These are phyloP conservation scores for Vanrija pseudolonga DNA, from an alignment of 1,284 basidiomycete genomes.

Conservation along the genomic window DNA sequence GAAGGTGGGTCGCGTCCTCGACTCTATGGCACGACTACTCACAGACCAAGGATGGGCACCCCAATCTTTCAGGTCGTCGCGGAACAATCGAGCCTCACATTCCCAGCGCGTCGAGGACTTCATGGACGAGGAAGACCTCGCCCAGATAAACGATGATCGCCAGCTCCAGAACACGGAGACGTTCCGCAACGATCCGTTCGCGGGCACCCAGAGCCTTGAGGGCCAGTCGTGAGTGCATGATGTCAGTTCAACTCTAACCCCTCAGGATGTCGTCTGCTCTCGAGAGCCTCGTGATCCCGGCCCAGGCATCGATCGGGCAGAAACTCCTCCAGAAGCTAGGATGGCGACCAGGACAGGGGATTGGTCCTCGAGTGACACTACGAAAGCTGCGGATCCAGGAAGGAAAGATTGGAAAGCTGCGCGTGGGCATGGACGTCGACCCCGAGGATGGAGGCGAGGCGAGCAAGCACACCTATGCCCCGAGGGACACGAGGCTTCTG, in stretches of 20 bases:
- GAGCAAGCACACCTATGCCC: slow-evolving; percentile 78
- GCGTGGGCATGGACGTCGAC: slow-evolving; percentile 46
- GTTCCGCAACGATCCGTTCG: slow-evolving; percentile 60
- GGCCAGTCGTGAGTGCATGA: slow-evolving; percentile 22
- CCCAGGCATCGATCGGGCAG: slow-evolving; percentile 62
- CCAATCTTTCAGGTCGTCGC: slow-evolving; percentile 81
- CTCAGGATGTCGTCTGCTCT: slow-evolving; percentile 56
- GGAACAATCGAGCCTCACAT: slow-evolving; percentile 63
- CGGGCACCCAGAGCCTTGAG: slow-evolving; percentile 55
- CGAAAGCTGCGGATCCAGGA: slow-evolving; percentile 70
- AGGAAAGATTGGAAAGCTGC: slow-evolving; percentile 49
- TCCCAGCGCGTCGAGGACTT: slow-evolving; percentile 76
- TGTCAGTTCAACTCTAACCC: slow-evolving; percentile 3
- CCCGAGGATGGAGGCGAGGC: slow-evolving; percentile 61
- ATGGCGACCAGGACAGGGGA: slow-evolving; percentile 86
- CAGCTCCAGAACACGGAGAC: slow-evolving; percentile 59
- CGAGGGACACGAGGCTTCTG: slow-evolving; percentile 68
- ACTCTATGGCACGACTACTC: slow-evolving; percentile 1
- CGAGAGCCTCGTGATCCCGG: slow-evolving; percentile 40
- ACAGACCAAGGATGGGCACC: slow-evolving; percentile 79
- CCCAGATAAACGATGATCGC: slow-evolving; percentile 67
- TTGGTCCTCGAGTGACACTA: slow-evolving; percentile 83
- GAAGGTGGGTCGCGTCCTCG: slow-evolving; percentile 60
- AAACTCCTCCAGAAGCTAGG: slow-evolving; percentile 90
- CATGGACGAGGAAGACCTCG: slow-evolving; percentile 98